Conservation (phyloP, 2,329 filamentous ascomycete genomes). For the Penicillium sp. region DNA sequence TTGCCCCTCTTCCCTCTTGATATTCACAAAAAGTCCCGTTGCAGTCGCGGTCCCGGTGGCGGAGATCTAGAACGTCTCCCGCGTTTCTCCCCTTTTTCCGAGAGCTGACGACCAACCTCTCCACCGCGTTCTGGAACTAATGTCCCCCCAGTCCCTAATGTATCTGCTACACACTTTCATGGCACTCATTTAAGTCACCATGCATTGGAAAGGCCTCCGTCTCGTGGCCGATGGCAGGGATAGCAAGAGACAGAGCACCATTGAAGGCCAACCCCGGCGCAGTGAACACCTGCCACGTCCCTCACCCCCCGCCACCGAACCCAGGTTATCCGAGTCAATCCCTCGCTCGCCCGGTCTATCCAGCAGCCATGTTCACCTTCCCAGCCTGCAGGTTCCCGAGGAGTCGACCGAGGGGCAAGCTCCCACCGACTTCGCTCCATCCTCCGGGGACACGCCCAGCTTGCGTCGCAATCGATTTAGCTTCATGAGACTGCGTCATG, state of each 20-base stretch:
- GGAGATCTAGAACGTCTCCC: slow-evolving; percentile 17
- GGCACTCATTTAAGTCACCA: slow-evolving; percentile 20
- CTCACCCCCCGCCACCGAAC: slow-evolving; percentile 30
- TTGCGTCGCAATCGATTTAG: slow-evolving; percentile 56
- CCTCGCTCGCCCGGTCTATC: slow-evolving; percentile 27
- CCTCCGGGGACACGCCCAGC: slow-evolving; percentile 26
- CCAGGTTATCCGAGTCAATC: slow-evolving; percentile 39
- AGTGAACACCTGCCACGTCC: slow-evolving; percentile 42
- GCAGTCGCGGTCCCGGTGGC: neutral
- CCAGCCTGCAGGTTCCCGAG: slow-evolving; percentile 16
- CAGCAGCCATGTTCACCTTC: slow-evolving; percentile 13
- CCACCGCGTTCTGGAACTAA: slow-evolving; percentile 29
- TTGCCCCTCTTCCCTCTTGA: slow-evolving; percentile 9
- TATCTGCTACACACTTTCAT: slow-evolving; percentile 1
- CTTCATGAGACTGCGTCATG: slow-evolving; percentile 83
- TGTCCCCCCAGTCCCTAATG: slow-evolving; percentile 8
- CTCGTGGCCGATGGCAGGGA: slow-evolving; percentile 31
- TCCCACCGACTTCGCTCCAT: slow-evolving; percentile 18
- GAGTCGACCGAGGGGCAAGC: slow-evolving; percentile 17
- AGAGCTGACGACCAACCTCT: slow-evolving; percentile 25
- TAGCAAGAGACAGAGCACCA: slow-evolving; percentile 37
- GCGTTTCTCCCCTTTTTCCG: slow-evolving; percentile 27
- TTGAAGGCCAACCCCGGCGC: slow-evolving; percentile 34
- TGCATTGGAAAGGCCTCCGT: slow-evolving; percentile 45
- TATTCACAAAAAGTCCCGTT: neutral